These are phyloP conservation scores for Trichomonascus vanleenenianus DNA, from an alignment of 805 yeast genomes.

Conservation along the genomic window DNA sequence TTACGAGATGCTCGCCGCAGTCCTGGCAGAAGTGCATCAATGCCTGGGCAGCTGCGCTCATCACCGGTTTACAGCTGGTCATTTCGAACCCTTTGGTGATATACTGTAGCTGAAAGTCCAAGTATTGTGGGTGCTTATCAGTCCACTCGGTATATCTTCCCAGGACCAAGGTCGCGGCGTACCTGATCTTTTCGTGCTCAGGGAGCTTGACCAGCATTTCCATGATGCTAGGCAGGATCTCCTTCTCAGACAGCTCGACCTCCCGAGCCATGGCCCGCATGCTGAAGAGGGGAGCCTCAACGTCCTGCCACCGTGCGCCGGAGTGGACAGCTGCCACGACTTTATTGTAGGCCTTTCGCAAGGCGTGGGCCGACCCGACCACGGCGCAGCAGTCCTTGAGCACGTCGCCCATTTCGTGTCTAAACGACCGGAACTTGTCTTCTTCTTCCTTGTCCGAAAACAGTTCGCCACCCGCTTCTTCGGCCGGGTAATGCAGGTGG, in stretches of 20 bases:
- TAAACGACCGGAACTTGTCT: constrained; percentile 86
- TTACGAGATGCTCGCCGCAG: constrained; percentile 59
- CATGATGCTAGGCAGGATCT: constrained; percentile 71
- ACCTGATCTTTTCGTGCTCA: constrained; percentile 77
- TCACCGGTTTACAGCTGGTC: constrained; percentile 36
- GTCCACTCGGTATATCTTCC: constrained; percentile 99
- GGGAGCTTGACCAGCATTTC: constrained; percentile 60
- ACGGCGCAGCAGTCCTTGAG: constrained; percentile 91
- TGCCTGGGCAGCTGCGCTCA: constrained; percentile 87
- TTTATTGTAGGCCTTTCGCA: constrained; percentile 59
- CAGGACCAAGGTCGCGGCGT: constrained; percentile 85
- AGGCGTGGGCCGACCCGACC: constrained; percentile 65
- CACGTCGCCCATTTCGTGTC: constrained; percentile 98
- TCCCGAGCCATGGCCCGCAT: constrained; percentile 94
- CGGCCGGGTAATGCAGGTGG: constrained; percentile 70
- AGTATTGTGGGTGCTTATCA: constrained; percentile 67
- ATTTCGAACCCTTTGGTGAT: constrained; percentile 74
- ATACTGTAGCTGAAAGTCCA: constrained; percentile 78
- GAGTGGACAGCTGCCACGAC: constrained; percentile 37
- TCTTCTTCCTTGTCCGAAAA: constrained; percentile 70
- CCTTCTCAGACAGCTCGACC: constrained; percentile 58
- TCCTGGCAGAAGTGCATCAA: constrained; percentile 92
- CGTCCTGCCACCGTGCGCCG: constrained; percentile 62
- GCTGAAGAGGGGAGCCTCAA: constrained; percentile 86
- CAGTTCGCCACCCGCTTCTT: constrained; percentile 32